phyloP scores from a whole-genome alignment of 345 rosid species.

The Trapa bicornis region DNA sequence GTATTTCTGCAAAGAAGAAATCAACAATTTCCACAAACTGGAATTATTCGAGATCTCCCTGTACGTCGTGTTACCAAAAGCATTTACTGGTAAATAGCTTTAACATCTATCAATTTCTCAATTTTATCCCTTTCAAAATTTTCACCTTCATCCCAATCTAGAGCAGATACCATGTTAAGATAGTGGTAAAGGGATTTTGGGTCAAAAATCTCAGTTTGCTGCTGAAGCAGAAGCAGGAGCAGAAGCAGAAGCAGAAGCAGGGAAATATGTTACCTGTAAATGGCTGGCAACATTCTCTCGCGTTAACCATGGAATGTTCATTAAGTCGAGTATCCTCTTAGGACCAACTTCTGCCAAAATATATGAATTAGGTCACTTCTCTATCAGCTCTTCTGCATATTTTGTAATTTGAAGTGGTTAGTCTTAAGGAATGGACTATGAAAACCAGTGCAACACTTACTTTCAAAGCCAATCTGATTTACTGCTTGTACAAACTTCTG shows the following conservation, averaged over 20 bases:
- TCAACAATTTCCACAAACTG: not conserved
- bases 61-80: not conserved
- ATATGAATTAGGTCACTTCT: slow-evolving; percentile 1
- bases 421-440: no score
- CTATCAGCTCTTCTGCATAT: not conserved
- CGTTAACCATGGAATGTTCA: slow-evolving; percentile 91
- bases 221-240: not conserved
- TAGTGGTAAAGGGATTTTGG: not conserved
- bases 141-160: not conserved
- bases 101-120: not conserved
- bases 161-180: not conserved
- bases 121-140: not conserved
- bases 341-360: slow-evolving; percentile 88
- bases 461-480: slow-evolving; percentile 80
- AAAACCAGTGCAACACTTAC: slow-evolving; percentile 34
- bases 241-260: not conserved
- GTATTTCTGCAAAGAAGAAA: slow-evolving; percentile 57
- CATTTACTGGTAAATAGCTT: not conserved
- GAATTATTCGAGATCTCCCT: not conserved
- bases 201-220: not conserved
- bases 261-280: slow-evolving; percentile 49
- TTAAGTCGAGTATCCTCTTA: slow-evolving; percentile 86
- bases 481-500: slow-evolving; percentile 96
- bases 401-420: not conserved
- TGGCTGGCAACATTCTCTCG: slow-evolving; percentile 97